A percentile compares a stretch with the other conserved stretches of the same genome.
Conservation (phyloP, 139 green algal genomes). For the Raphidocelis subcapitata region DNA sequence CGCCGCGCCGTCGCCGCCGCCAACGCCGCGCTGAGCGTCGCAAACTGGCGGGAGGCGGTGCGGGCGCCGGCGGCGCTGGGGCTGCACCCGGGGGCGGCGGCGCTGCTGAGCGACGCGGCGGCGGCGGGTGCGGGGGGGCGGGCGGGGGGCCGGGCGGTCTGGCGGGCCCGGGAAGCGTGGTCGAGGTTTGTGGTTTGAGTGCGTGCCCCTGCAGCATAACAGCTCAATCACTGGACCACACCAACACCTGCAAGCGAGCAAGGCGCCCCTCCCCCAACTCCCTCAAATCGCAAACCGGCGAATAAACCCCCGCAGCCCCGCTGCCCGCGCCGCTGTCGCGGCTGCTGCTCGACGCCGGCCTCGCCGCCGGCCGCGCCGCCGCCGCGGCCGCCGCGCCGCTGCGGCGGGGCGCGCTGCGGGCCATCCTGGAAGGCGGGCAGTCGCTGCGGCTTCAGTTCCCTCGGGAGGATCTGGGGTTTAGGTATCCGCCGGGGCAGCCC, state of each 20-base stretch:
- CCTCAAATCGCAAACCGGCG: neutral
- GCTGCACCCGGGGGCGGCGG: conserved; percentile 64
- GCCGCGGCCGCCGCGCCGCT: conserved; percentile 12
- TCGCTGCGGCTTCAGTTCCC: conserved; percentile 91
- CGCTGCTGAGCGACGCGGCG: conserved; percentile 13
- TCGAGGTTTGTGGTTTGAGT: too few relatives aligned
- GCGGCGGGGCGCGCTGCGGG: conserved; percentile 36
- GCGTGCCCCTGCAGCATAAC: too few relatives aligned
- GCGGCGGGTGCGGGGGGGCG: conserved; percentile 10
- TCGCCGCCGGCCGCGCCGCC: conserved; percentile 42
- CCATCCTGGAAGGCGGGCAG: conserved; percentile 62
- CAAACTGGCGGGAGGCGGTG: conserved; percentile 89
- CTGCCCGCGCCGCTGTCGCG: conserved; percentile 22
- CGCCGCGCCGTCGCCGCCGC: conserved; percentile 67
- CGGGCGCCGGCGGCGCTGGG: conserved; percentile 77
- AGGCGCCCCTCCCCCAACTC: neutral
- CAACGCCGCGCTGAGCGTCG: conserved; percentile 83
- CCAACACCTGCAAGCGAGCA: neutral
- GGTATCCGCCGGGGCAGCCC: conserved; percentile 44
- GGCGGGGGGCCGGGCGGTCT: too few relatives aligned
- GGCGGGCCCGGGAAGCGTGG: neutral
- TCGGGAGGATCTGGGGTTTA: conserved; percentile 87
- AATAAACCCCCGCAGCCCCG: conserved; percentile 6
- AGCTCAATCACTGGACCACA: too few relatives aligned
- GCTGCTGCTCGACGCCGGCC: conserved; percentile 46